Evolutionary conservation across 164 flowering plant genomes (phyloP), one percentile per base, ranked within the genome.

Genomic region (Macadamia tetraphylla): DNA sequence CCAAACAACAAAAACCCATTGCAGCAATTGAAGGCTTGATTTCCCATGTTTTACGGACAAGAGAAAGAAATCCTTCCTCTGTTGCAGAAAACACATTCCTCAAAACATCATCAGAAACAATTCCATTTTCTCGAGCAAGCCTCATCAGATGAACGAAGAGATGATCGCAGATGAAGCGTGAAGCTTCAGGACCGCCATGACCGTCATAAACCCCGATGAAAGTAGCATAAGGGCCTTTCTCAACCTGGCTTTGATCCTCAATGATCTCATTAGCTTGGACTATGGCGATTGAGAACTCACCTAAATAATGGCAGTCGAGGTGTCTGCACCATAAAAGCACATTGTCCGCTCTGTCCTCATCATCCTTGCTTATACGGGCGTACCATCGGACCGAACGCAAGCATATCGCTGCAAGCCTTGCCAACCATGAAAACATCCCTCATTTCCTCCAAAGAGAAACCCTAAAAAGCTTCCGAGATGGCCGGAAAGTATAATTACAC

Each of bases 181-280:
- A 82, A 29, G 94, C 90, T 1, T 84, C 71, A 17, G 87, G 83
- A 15, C 98, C 98, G 43, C 93, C 93, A 63, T 90, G 98, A 31
- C 98, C 98, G 65, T 92, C 98, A 64, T 86, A 92, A 42, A 92
- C 90, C 0, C 96, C 87, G 85, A 23, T 80, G 65, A 87, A 92
- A 1, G 82, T 81, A 31, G 84, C 88, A 35, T 70, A 68, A 0
- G 31, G 69, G 0, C 23, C 88, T 82, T 1, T 81, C 76, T 87
- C 94, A 10, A 92, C 94, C 72, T 23, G 23, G 72, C 96, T 83
- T 6, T 23, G 87, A 77, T 92, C 96, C 70, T 92, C 98, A 0
- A 92, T 43, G n/a, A 62, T 73, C 60, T 70, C 79, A 72, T 92
- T 90, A 48, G 88, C 94, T 77, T 86, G 92, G 7, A 86, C 87